Base-by-base conservation (phyloP, 1,284 basidiomycete species). In the Sphaerobolus stellatus region DNA sequence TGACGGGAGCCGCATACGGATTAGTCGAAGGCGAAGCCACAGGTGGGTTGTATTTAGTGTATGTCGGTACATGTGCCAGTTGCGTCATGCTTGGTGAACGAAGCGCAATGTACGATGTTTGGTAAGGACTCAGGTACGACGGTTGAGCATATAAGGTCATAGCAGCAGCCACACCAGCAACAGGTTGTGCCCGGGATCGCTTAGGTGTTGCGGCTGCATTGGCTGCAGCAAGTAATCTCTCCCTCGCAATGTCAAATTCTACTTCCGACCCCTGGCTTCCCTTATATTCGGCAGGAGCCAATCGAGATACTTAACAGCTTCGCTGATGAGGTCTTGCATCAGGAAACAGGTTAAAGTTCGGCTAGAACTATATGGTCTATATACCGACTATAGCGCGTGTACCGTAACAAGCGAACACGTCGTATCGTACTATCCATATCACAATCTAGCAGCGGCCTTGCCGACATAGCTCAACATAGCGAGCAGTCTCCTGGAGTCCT, bases 241-340 rank as follows among this genome's bases (percentile, higher is more conserved):
- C 83, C 56, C 88, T 77, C 30, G 84, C 85, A 41, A 80, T 81
- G 22, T 78, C 76, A 60, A 88, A 77, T 62, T 87, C 83, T 41
- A 75, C 59, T 14, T 71, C 68, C 16, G 76, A 69, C 6, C 75
- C 76, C n/a, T 74, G 71, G 3, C 76, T 75, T 14, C 86, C 87
- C 41, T 82, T 80, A 71, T 97, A 98, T 56, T 87, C 87, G 14
- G 74, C 65, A 1, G 97, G 96, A 1, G 88, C 93, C 62, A 77
- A 65, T 85, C 82, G 64, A 97, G 74, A 71, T 92, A 97, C 52
- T 79, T 77, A 34, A 89, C 81, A 0, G 94, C 96, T 54, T 94
- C 85, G 59, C 86, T 82, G 49, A 96, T 75, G 28, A 97, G 79
- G 43, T 95, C 95, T 67, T 99, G n/a, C n/a, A n/a, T n/a, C n/a